A percentile compares a stretch with the other conserved stretches of the same genome.
Conservation (phyloP, 2,329 filamentous ascomycete species). For the Verruconis gallopava region DNA sequence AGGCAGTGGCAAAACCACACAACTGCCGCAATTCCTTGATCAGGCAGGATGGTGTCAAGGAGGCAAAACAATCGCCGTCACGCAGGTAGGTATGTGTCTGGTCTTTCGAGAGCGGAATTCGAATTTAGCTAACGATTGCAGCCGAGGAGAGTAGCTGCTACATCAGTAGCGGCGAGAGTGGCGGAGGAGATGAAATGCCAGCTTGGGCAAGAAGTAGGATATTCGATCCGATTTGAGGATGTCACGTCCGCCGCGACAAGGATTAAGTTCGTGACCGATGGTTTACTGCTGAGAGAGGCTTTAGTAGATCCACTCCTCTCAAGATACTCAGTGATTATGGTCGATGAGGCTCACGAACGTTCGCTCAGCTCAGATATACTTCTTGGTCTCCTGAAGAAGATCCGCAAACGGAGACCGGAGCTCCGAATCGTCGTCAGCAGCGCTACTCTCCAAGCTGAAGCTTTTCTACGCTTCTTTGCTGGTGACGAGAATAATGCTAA, state of each 20-base stretch:
- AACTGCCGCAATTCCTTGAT: slow-evolving; percentile 84
- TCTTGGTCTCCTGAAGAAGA: slow-evolving; percentile 83
- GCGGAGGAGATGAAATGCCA: slow-evolving; percentile 81
- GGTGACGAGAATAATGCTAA: slow-evolving; percentile 25
- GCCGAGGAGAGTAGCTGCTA: slow-evolving; percentile 83
- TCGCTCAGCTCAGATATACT: slow-evolving; percentile 87
- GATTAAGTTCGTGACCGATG: slow-evolving; percentile 94
- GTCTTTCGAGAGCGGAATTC: slow-evolving; percentile 1
- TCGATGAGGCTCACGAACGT: slow-evolving; percentile 91
- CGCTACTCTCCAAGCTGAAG: slow-evolving; percentile 81
- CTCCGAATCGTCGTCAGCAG: slow-evolving; percentile 84
- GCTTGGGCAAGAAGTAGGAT: slow-evolving; percentile 74
- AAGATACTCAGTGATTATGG: slow-evolving; percentile 90
- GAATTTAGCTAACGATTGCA: slow-evolving; percentile 25
- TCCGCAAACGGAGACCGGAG: slow-evolving; percentile 64
- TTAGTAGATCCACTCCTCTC: slow-evolving; percentile 84
- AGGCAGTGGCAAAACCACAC: slow-evolving; percentile 89
- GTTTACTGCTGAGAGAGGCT: slow-evolving; percentile 79
- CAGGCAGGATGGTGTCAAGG: slow-evolving; percentile 78
- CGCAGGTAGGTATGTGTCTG: slow-evolving; percentile 53
- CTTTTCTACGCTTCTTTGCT: slow-evolving; percentile 68
- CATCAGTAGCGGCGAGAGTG: slow-evolving; percentile 75
- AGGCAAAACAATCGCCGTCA: slow-evolving; percentile 74
- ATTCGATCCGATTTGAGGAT: slow-evolving; percentile 87
- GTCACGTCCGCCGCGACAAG: slow-evolving; percentile 70